These are phyloP conservation scores for Cymbopogon flexuosus DNA, from an alignment of 202 grass and related monocot species.

Conservation along the genomic window DNA sequence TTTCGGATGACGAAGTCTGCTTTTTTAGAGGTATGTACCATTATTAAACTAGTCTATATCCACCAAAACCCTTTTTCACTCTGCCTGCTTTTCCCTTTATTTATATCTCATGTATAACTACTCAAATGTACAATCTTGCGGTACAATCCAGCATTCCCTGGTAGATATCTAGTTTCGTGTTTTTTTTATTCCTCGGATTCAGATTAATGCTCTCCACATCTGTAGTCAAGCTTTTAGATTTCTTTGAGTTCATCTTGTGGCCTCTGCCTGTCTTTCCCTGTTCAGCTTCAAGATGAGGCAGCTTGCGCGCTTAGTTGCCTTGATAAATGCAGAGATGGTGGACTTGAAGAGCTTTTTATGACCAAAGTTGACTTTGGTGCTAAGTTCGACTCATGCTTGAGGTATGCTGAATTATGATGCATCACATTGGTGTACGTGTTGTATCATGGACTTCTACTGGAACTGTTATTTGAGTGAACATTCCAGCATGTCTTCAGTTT, in stretches of 20 bases:
- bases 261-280: conserved; percentile 2
- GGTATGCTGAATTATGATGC: conserved; percentile 43
- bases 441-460: background rate
- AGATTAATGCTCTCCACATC: background rate
- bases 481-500: background rate
- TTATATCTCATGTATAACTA: background rate
- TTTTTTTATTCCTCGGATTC: background rate
- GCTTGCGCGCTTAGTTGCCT: conserved; percentile 58
- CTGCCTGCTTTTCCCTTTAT: background rate
- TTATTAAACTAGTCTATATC: conserved; percentile 14
- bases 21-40: conserved; percentile 61
- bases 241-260: conserved; percentile 1
- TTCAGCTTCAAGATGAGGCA: conserved; percentile 89
- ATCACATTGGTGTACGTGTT: background rate
- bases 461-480: background rate
- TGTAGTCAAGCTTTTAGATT: conserved; percentile 27
- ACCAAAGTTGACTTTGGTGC: conserved; percentile 85
- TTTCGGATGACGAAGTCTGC: conserved; percentile 69
- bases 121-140: background rate
- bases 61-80: background rate
- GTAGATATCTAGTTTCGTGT: background rate
- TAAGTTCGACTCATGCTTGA: conserved; percentile 87
- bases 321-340: conserved; percentile 73
- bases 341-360: conserved; percentile 90
- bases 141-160: conserved; percentile 4